Percentiles rank a stretch among this genome's conserved stretches.
Conservation (phyloP, 2,329 filamentous ascomycete genomes). For the Xylariales sp. region DNA sequence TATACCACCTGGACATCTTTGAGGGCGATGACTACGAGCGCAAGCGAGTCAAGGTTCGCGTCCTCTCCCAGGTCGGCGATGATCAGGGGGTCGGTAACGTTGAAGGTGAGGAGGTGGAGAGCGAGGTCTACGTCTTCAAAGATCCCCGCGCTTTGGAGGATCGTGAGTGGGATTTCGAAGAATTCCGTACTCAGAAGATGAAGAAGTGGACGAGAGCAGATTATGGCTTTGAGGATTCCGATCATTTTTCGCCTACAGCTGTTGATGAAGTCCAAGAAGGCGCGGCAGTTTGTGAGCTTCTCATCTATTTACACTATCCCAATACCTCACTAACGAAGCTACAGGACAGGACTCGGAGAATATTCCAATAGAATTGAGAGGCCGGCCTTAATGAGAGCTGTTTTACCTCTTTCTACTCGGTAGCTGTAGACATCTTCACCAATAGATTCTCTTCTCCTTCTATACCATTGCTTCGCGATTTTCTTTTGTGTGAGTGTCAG, state of each 20-base stretch:
- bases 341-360: too few species aligned
- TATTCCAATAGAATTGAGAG: too few species aligned
- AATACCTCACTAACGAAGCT: too few species aligned
- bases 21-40: slow-evolving; percentile 62
- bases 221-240: slow-evolving; percentile 35
- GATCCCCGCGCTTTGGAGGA: slow-evolving; percentile 54
- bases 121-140: slow-evolving; percentile 64
- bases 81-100: slow-evolving; percentile 34
- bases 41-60: slow-evolving; percentile 23
- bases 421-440: too few species aligned
- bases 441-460: too few species aligned
- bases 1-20: slow-evolving; percentile 73
- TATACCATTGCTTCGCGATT: too few species aligned
- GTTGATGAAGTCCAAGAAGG: slow-evolving; percentile 16
- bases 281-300: slow-evolving; percentile 18
- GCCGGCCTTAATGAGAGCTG: too few species aligned
- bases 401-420: too few species aligned
- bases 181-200: slow-evolving; percentile 74
- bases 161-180: slow-evolving; percentile 81
- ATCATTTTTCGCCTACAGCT: slow-evolving; percentile 18
- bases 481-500: too few species aligned
- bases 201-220: slow-evolving; percentile 47
- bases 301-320: too few species aligned
- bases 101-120: slow-evolving; percentile 43
- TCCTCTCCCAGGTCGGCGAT: slow-evolving; percentile 33